A percentile compares a stretch with the other conserved stretches of the same genome.
Evolutionary conservation across 1,284 basidiomycete genomes (phyloP).

Genomic region (Rhizoctonia solani): DNA sequence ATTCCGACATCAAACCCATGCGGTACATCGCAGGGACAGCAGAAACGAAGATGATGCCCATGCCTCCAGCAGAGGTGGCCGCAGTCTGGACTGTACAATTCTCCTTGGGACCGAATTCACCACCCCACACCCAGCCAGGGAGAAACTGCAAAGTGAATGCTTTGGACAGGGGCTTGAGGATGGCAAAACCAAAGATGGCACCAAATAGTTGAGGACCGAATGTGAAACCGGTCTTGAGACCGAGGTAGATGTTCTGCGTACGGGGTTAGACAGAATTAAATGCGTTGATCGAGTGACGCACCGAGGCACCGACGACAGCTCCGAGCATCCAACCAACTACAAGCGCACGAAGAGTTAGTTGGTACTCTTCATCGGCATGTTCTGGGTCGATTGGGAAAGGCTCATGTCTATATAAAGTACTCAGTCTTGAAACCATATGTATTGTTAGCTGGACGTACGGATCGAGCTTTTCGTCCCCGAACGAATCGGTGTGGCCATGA

Average conservation of each 20-base stretch:
- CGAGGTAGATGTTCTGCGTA: conserved; percentile 67
- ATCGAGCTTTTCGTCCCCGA: conserved; percentile 14
- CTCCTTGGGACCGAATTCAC: conserved; percentile 67
- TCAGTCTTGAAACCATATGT: not conserved
- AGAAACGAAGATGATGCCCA: conserved; percentile 61
- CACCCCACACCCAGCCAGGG: conserved; percentile 58
- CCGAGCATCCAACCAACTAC: conserved; percentile 64
- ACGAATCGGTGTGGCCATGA: conserved; percentile 1
- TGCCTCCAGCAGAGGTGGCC: conserved; percentile 55
- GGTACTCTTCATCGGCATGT: conserved; percentile 56
- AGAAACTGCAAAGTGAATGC: conserved; percentile 43
- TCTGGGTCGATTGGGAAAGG: conserved; percentile 59
- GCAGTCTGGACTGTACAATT: conserved; percentile 61
- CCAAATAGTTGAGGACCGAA: conserved; percentile 69
- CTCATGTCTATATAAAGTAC: conserved; percentile 29
- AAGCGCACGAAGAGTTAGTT: conserved; percentile 63
- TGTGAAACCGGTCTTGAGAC: conserved; percentile 65
- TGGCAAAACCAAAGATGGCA: conserved; percentile 66
- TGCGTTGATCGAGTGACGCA: conserved; percentile 38
- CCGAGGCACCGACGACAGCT: conserved; percentile 51
- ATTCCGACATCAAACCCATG: conserved; percentile 53
- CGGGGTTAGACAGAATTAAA: conserved; percentile 8
- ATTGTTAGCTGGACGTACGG: conserved; percentile 1
- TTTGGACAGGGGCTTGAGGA: conserved; percentile 62
- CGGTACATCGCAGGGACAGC: conserved; percentile 72